Evolutionary conservation across 306 rosid genomes (phyloP), one percentile per base, ranked within the genome.

Genomic region (Gastrolobium bilobum): DNA sequence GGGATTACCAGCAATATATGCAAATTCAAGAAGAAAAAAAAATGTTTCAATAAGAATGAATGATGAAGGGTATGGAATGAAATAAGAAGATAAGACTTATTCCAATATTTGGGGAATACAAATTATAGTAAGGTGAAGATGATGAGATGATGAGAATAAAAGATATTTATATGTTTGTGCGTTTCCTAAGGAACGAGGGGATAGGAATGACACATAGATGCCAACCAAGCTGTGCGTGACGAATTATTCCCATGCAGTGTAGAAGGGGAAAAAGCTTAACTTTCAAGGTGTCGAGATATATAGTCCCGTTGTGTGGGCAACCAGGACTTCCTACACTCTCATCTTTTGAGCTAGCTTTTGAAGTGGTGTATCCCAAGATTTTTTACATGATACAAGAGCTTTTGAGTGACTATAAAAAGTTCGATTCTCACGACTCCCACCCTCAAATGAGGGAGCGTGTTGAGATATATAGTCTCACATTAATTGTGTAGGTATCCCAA

Each of bases 21-120:
- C 42, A 51, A 51, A 59, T 51, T 62, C 66, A 14, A 31, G 6
- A 0, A 61, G 30, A 6, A 59, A 57, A 20, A 5, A n/a, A 7
- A 4, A 26, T 5, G 26, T 63, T 38, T 8, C 4, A 3, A 9
- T 0, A 39, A 67, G 5, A 37, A 34, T 3, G 68, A 20, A 20
- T 11, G 43, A 6, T 33, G 31, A 54, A 20, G 29, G 52, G 53
- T 9, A 33, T 46, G 10, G 56, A 40, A 67, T 43, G 14, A 29
- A n/a, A 63, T 10, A 0, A 71, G 67, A 35, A 20, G 14, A 1
- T n/a, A 44, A 1, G 33, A 13, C 37, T 26, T 37, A 37, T 47
- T 64, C 82, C 86, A 42, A 26, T 75, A 61, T 48, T 20, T 44
- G 0, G 9, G 72, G 58, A 58, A 46, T 57, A 46, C 33, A 47